A percentile compares a stretch with the other conserved stretches of the same genome.
Evolutionary conservation across 371 early-diverging fungal species (phyloP).

Genomic region (Mortierella sp.): DNA sequence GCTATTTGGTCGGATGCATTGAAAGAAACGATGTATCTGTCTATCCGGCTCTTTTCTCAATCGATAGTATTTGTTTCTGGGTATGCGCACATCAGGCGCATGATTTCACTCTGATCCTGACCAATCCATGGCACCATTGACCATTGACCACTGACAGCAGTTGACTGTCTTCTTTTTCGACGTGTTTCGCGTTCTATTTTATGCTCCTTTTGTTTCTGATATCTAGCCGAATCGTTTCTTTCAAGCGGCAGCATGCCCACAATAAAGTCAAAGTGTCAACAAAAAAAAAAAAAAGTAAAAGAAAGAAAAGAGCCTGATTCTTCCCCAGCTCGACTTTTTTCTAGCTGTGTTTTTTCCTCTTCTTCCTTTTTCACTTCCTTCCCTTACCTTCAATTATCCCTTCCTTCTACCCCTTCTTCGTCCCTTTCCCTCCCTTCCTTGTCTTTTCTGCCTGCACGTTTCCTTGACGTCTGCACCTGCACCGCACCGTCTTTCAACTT

Average conservation of each 20-base stretch:
- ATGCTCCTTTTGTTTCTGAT: background rate
- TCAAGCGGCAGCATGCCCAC: no score
- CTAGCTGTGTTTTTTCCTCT: background rate
- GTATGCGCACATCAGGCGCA: background rate
- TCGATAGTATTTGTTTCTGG: background rate
- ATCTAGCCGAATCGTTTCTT: no score
- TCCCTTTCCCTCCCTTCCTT: background rate
- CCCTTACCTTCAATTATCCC: background rate
- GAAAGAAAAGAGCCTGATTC: background rate
- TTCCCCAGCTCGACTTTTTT: background rate
- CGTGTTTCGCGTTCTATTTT: background rate
- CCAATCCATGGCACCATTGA: no score
- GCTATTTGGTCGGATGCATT: background rate
- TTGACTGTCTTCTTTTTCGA: background rate
- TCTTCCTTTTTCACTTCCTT: background rate
- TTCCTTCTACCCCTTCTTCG: background rate
- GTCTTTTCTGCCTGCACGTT: background rate
- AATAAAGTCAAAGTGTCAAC: background rate
- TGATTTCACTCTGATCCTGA: no score
- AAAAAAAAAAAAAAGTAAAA: background rate
- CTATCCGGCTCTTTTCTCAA: background rate
- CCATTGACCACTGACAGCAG: no score
- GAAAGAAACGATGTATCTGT: conserved; percentile 4
- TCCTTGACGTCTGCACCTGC: background rate
- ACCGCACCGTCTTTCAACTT: background rate